These are phyloP conservation scores for Zygoascus biomembranicola DNA, from an alignment of 805 yeast species.

Conservation along the genomic window DNA sequence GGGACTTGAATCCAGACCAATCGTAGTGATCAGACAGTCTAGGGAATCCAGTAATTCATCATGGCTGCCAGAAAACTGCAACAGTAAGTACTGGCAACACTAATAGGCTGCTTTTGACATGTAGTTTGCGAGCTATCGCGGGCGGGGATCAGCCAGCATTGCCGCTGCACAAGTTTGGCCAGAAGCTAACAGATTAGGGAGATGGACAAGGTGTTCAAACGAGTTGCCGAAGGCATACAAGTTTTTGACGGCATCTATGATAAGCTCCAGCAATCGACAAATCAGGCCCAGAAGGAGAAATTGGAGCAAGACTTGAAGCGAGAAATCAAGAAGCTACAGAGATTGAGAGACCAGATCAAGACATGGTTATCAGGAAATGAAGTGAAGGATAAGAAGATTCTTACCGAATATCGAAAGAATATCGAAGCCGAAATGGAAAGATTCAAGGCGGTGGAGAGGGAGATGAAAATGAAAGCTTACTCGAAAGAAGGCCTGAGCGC, in stretches of 20 bases:
- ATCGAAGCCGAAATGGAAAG: conserved; percentile 77
- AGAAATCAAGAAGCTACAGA: conserved; percentile 89
- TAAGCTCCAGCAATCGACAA: conserved; percentile 72
- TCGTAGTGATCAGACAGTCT: not conserved
- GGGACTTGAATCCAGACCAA: not conserved
- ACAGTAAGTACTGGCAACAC: conserved; percentile 32
- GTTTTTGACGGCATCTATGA: conserved; percentile 82
- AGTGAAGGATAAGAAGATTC: conserved; percentile 77
- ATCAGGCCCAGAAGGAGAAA: conserved; percentile 85
- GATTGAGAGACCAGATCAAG: conserved; percentile 90
- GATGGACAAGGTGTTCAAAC: conserved; percentile 86
- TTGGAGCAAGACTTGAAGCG: conserved; percentile 82
- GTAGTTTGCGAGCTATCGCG: not conserved
- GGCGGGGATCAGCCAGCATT: too few relatives aligned
- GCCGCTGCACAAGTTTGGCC: too few relatives aligned
- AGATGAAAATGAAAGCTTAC: conserved; percentile 88
- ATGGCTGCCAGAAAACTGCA: conserved; percentile 46
- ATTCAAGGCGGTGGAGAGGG: conserved; percentile 88
- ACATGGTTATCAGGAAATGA: conserved; percentile 90
- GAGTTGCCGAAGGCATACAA: conserved; percentile 84
- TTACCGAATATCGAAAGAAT: conserved; percentile 64
- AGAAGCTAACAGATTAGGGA: conserved; percentile 33
- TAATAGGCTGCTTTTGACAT: not conserved
- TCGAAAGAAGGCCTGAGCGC: conserved; percentile 85
- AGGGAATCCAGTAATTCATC: conserved; percentile 1